Base-by-base conservation (phyloP, 768 basidiomycete species). In the Fomitopsis pulvina region DNA sequence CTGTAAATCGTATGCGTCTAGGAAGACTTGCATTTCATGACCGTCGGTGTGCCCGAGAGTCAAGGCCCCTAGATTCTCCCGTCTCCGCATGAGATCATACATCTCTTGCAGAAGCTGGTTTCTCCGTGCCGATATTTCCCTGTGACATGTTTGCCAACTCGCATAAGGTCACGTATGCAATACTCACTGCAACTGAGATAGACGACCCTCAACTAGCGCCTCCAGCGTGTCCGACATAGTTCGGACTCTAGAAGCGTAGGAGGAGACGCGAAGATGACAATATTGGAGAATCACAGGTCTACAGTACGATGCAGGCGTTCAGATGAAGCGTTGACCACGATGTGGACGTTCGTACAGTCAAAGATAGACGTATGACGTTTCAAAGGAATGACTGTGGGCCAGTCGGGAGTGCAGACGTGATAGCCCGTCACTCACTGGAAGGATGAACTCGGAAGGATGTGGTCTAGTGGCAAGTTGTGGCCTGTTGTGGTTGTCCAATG, bases 51-150 rank as follows among this genome's bases (percentile, higher is more conserved):
- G 71, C 21, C 71, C 63, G 16, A 71, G 48, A 12, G 60, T 53
- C 26, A 77, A 60, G 32, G 74, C 54, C 21, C 75, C 75, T 39
- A 75, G 59, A 55, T 68, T 69, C 45, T 76, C 69, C 58, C 78
- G 76, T 49, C 71, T 72, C 50, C 72, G 74, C 43, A 87, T 74
- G 71, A 90, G 77, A 46, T 68, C 66, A 67, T 78, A 85, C 79
- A 90, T 81, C 63, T 88, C 78, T 38, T 74, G 73, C 62, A 90
- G 74, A 43, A 88, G 74, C 47, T 71, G 80, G 81, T 85, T 83
- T 64, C 87, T 73, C 56, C 79, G 80, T 41, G 74, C 66, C 39
- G 79, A 66, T 54, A 90, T 81, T 55, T 71, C 73, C 62, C 87
- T 90, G 18, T 29, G 10, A 32, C 26, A 34, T 11, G 32, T 10